Evolutionary conservation across 208 protist genomes (phyloP), one percentile per base, ranked within the genome.

Genomic region (Novymonas esmeraldas): DNA sequence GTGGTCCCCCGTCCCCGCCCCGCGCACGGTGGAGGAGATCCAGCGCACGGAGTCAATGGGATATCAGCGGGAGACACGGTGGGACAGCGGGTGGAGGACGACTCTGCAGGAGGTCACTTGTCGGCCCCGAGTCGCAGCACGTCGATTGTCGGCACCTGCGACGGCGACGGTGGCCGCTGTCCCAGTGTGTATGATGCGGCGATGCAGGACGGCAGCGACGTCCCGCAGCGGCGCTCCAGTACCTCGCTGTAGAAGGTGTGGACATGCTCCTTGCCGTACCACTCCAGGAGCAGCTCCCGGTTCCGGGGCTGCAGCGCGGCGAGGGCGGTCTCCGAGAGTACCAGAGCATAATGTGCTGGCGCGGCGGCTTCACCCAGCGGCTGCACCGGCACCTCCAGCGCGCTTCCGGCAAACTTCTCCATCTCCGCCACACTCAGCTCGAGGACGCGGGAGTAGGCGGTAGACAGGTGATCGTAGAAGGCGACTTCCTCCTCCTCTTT

Each of bases 241-340:
- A 86, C 74, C 29, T 89, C 76, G 10, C 61, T 72, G 56, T 87
- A 90, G 57, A 91, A 89, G 29, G 69, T 62, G 54, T 84, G 71
- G 18, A 92, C 81, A 42, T 88, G 84, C 28, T 78, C 50, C 16
- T 81, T 70, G n/a, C 74, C 80, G 70, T 95, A 95, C 75, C 77
- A 85, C 33, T 84, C 69, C 1, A 78, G 55, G 18, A 92, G 54
- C 31, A 73, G 55, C 16, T 56, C 38, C 6, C 48, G 33, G 54
- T 88, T 84, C 57, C 69, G 50, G 11, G 54, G 28, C 14, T 59
- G 54, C 24, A 90, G 73, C 0, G 75, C 45, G 24, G 70, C 73
- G 24, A 83, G 42, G 10, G 82, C 85, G 4, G 73, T 69, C 24
- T 81, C 76, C 7, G 86, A 95, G 33, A 95, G 80, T 45, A 76